phyloP scores from a whole-genome alignment of 176 grass and related monocot species.

The Alopecurus myosuroides region DNA sequence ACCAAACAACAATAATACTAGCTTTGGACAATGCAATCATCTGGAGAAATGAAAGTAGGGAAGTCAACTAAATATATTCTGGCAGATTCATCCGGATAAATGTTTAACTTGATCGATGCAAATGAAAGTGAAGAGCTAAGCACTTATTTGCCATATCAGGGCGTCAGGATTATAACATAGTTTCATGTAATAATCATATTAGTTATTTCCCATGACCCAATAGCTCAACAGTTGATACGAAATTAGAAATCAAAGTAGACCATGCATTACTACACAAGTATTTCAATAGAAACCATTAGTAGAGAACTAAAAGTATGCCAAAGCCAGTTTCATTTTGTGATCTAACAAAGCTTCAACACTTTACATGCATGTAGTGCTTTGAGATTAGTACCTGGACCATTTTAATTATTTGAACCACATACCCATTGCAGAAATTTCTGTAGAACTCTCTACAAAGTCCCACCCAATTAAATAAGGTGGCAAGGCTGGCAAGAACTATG shows the following conservation, averaged over 20 bases:
- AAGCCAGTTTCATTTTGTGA: neutral
- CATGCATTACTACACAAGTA: constrained; percentile 4
- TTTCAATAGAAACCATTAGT: neutral
- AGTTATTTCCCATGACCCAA: neutral
- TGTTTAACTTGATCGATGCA: neutral
- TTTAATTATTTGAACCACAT: neutral
- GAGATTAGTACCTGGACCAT: neutral
- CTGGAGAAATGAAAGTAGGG: neutral
- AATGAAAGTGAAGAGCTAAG: neutral
- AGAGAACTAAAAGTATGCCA: neutral
- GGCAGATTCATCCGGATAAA: neutral
- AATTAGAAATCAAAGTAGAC: neutral
- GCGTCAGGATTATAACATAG: neutral
- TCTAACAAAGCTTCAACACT: neutral
- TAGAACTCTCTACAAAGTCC: neutral
- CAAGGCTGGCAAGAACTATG: neutral
- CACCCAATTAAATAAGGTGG: neutral
- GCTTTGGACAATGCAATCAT: neutral
- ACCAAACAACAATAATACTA: neutral
- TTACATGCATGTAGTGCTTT: neutral
- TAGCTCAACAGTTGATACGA: neutral
- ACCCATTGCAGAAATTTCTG: neutral
- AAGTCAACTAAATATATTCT: neutral
- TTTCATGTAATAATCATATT: neutral
- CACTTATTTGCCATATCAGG: neutral